Base-by-base conservation (phyloP, 2,329 filamentous ascomycete genomes). In the Teratosphaeriaceae sp. region DNA sequence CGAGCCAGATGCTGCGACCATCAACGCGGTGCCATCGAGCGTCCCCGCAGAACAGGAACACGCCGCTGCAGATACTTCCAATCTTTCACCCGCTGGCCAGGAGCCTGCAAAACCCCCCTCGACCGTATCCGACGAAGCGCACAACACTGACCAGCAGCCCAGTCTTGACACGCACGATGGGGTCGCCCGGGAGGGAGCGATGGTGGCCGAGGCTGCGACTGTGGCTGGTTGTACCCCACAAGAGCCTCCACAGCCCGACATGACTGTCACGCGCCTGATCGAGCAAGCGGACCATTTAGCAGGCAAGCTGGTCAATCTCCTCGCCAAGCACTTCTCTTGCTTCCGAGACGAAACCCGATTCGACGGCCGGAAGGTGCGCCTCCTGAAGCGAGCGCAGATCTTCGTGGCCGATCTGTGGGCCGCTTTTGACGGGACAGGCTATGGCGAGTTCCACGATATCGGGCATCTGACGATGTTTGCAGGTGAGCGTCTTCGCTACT, bases 381-480 rank as follows among this genome's bases (percentile, higher is more conserved):
- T 98, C 49, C 80, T 95, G 60, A 98, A 98, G 68, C 81, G 94
- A 9, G 89, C 92, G 1, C 92, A 98, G 65, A 98, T 98, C 47
- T 76, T 97, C 16, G 89, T 94, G 2, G 94, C 94, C 18, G 92
- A 98, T 63, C 63, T 97, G 1, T 98, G 94, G 94, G 94, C 92
- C 4, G 94, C 88, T 50, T 97, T 97, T 62, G 79, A 90, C 41
- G 88, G 88, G 35, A 73, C 83, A 52, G 74, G 77, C 20, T 89
- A 82, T 57, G 94, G 92, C 23, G 71, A 76, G 21, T 98, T 98
- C 64, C 62, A 79, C 44, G 92, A 98, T 61, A 95, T 98, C 55
- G 84, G 92, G 67, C 88, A 88, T 62, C 84, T 98, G 57, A 98
- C 92, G 47, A 97, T 97, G 83, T 98, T 98, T 70, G 89, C 92